phyloP scores from a whole-genome alignment of 2,329 filamentous ascomycete species.

The Cyphellophora europaea region DNA sequence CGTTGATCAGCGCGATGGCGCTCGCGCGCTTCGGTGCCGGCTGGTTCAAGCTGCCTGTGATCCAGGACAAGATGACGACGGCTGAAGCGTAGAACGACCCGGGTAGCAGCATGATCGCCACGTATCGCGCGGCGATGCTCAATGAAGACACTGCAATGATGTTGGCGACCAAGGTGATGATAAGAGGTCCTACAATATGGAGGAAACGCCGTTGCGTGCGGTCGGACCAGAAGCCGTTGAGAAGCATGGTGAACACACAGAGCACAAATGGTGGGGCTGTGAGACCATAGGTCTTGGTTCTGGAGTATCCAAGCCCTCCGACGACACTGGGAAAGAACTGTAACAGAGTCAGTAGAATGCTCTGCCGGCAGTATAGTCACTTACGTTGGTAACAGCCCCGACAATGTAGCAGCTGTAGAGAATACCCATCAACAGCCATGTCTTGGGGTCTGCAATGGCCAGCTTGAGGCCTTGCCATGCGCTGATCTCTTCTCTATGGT shows the following conservation, averaged over 20 bases:
- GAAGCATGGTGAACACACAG: slow-evolving; percentile 44
- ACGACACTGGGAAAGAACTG: slow-evolving; percentile 68
- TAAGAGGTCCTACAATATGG: slow-evolving; percentile 55
- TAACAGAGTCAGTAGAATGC: too few relatives aligned
- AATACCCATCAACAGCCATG: slow-evolving; percentile 27
- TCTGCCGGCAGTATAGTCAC: too few relatives aligned
- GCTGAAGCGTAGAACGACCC: slow-evolving; percentile 39
- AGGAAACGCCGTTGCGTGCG: slow-evolving; percentile 60
- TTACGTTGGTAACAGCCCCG: slow-evolving; percentile 54
- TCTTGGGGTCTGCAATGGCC: slow-evolving; percentile 26
- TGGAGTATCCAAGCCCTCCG: slow-evolving; percentile 54
- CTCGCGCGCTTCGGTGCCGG: slow-evolving; percentile 66
- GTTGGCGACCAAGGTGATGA: slow-evolving; percentile 53
- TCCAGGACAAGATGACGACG: slow-evolving; percentile 56
- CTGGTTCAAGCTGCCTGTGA: slow-evolving; percentile 63
- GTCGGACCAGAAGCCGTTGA: slow-evolving; percentile 57
- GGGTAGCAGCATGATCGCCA: slow-evolving; percentile 57
- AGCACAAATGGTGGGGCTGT: slow-evolving; percentile 41
- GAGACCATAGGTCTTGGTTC: slow-evolving; percentile 36
- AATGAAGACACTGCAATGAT: slow-evolving; percentile 59
- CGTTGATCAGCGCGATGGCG: slow-evolving; percentile 67
- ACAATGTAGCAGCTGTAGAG: slow-evolving; percentile 28
- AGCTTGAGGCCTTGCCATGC: slow-evolving; percentile 21
- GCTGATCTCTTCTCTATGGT: slow-evolving; percentile 20
- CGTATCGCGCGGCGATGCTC: slow-evolving; percentile 51